Conservation (phyloP, 257 asterid species). For the Przewalskia tangutica region DNA sequence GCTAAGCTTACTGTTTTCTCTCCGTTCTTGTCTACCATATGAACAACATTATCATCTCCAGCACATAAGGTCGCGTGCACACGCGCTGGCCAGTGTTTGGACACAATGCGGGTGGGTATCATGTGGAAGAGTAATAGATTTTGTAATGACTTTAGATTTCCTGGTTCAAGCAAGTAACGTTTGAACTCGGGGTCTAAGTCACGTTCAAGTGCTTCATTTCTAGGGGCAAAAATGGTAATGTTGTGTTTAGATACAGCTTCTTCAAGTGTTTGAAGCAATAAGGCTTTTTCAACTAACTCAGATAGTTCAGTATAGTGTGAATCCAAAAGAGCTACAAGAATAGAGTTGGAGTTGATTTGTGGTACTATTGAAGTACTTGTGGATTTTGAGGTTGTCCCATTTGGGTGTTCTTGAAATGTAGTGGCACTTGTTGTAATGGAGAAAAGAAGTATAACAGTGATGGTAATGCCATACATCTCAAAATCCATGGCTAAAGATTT, state of each 20-base stretch:
- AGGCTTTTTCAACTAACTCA: constrained; percentile 88
- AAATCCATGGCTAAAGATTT: constrained; percentile 49
- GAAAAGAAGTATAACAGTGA: not conserved
- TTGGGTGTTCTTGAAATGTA: constrained; percentile 50
- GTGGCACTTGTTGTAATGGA: not conserved
- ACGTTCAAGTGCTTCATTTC: constrained; percentile 67
- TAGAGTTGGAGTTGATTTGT: constrained; percentile 75
- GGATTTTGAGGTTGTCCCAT: not conserved
- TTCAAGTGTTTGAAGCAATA: constrained; percentile 69
- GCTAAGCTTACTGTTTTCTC: not conserved
- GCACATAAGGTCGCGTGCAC: not conserved
- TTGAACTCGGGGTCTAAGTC: constrained; percentile 91
- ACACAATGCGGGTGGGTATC: constrained; percentile 71
- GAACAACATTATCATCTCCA: not conserved
- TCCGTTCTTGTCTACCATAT: not conserved
- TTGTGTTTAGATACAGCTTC: constrained; percentile 72
- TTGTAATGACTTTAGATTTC: constrained; percentile 69
- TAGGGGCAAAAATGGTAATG: constrained; percentile 83
- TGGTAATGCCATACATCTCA: constrained; percentile 65
- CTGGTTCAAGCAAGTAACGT: constrained; percentile 69
- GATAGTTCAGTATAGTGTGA: constrained; percentile 89
- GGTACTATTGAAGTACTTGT: not conserved
- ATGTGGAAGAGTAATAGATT: constrained; percentile 64
- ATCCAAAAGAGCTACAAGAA: constrained; percentile 79
- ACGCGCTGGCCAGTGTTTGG: not conserved